Conservation (phyloP, 495 filamentous ascomycete genomes). For the Penicillium longicatenatum region DNA sequence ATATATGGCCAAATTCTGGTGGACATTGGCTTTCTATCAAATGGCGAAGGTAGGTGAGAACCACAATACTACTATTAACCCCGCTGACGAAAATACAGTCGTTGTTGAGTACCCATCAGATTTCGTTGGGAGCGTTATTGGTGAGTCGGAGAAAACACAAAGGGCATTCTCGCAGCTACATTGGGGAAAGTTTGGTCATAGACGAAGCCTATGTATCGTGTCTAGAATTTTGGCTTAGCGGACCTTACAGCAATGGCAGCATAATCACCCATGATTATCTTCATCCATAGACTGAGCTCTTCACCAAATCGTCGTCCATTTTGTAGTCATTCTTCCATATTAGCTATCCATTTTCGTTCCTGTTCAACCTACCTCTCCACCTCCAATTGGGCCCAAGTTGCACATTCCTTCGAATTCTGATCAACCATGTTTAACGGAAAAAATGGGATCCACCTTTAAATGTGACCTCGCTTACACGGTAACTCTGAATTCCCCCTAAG, state of each 20-base stretch:
- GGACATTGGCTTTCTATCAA: conserved; percentile 60
- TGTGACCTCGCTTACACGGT: neutral
- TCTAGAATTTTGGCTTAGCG: neutral
- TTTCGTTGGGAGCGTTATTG: conserved; percentile 65
- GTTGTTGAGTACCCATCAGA: conserved; percentile 73
- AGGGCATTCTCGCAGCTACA: conserved; percentile 48
- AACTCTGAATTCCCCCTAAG: neutral
- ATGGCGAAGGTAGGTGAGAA: conserved; percentile 57
- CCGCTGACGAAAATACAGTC: conserved; percentile 41
- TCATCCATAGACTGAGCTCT: conserved; percentile 1
- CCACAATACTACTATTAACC: neutral
- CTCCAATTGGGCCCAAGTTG: neutral
- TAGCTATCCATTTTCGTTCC: neutral
- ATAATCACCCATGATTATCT: neutral
- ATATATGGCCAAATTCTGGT: conserved; percentile 68
- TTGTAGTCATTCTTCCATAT: neutral
- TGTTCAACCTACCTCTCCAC: neutral
- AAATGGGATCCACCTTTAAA: neutral
- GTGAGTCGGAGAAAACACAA: conserved; percentile 72
- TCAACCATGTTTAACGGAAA: neutral
- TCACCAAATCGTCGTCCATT: neutral
- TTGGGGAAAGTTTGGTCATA: too few species aligned
- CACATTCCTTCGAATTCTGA: neutral
- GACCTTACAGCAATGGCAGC: neutral
- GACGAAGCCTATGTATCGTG: too few species aligned